Base-by-base conservation (phyloP, 768 basidiomycete genomes). In the Kwoniella botswanensis region DNA sequence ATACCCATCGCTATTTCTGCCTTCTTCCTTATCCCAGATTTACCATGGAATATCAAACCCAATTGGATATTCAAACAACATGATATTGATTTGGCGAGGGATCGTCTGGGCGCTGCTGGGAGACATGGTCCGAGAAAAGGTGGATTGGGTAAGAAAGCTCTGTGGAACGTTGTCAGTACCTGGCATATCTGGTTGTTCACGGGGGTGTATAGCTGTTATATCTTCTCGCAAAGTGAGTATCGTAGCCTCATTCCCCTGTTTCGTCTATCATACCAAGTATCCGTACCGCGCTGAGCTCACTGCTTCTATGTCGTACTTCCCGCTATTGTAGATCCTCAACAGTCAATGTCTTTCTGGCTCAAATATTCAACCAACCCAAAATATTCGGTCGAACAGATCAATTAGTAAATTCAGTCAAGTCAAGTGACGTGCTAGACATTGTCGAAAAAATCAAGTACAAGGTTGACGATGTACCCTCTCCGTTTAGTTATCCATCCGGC, bases 131-230 rank as follows among this genome's bases (percentile, higher is more conserved):
- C 74, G 0, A 70, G 65, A 26, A 75, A 71, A 35, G 66, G 26
- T 7, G 68, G 66, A 24, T 52, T 76, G 15, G 57, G 57, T 4
- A 60, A 46, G 56, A 62, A 63, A 35, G 56, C 54, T 1, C 26
- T 75, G 10, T 65, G 55, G 62, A 70, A 68, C 3, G 26, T 74
- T 58, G n/a, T 75, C 21, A 55, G 60, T 7, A 68, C 67, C 13
- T 79, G 78, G 78, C 74, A 77, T 60, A 75, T 77, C n/a, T 79
- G 65, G 54, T 53, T 76, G 12, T 61, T 75, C 3, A 57, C 67
- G 11, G 55, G 29, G 4, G 68, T 64, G 9, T 72, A 72, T 55
- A 68, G 71, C 21, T 65, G 68, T 22, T 72, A 72, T 42, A 66
- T 69, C 64, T 69, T 70, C 41, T 70, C 68, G 7, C 67, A 69